Percentiles rank a stretch among this genome's conserved stretches.
Evolutionary conservation across 352 stramenopile species (phyloP).

Genomic region (Porosira glacialis): DNA sequence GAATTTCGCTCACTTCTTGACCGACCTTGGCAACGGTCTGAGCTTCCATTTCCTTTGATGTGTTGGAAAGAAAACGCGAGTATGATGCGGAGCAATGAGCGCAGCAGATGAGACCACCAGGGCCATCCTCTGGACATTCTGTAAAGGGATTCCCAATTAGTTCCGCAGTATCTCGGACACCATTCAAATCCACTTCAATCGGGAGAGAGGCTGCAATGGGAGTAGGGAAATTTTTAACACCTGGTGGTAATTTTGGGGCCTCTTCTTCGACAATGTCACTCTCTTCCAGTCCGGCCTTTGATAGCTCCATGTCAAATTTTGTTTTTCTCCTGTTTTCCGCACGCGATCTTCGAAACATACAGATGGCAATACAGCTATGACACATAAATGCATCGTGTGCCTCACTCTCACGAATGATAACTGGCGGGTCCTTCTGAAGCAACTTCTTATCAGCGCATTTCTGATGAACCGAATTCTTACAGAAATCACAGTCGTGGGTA

Average conservation of each 20-base stretch:
- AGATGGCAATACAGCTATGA: constrained; percentile 56
- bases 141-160: constrained; percentile 21
- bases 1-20: constrained; percentile 66
- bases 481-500: constrained; percentile 72
- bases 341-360: constrained; percentile 45
- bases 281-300: constrained; percentile 31
- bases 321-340: constrained; percentile 60
- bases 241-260: too few relatives aligned
- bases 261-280: too few relatives aligned
- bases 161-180: constrained; percentile 11
- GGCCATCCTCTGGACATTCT: constrained; percentile 66
- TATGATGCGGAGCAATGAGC: constrained; percentile 60
- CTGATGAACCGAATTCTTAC: constrained; percentile 60
- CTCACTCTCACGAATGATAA: constrained; percentile 61
- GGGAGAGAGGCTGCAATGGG: constrained; percentile 43
- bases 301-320: constrained; percentile 52
- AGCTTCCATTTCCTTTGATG: constrained; percentile 65
- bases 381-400: constrained; percentile 74
- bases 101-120: constrained; percentile 77
- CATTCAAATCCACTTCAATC: constrained; percentile 39
- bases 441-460: constrained; percentile 53
- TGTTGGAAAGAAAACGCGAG: constrained; percentile 61
- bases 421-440: constrained; percentile 40
- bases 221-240: too few relatives aligned
- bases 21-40: constrained; percentile 55